Evolutionary conservation across 2,329 filamentous ascomycete genomes (phyloP).

Genomic region (Capronia epimyces): DNA sequence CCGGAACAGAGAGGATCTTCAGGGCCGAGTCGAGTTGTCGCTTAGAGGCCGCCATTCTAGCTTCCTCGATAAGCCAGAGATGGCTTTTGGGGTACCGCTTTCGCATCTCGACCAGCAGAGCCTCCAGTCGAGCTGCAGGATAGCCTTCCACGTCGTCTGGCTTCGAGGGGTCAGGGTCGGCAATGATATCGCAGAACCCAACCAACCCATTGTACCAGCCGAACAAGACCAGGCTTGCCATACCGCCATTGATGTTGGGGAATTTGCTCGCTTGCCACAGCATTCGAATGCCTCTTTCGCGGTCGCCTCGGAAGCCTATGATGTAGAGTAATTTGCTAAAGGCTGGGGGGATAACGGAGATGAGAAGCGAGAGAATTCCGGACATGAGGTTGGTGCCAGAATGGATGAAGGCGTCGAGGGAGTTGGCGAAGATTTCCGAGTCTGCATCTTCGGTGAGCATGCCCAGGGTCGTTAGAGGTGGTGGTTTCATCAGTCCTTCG

Average conservation of each 20-base stretch:
- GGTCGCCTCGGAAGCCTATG: slow-evolving; percentile 85
- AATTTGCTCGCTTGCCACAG: slow-evolving; percentile 87
- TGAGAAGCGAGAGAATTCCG: slow-evolving; percentile 74
- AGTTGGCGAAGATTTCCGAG: slow-evolving; percentile 62
- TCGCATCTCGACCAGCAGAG: slow-evolving; percentile 68
- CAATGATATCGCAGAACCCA: slow-evolving; percentile 81
- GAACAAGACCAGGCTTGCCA: slow-evolving; percentile 70
- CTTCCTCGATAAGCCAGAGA: slow-evolving; percentile 85
- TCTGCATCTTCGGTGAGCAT: slow-evolving; percentile 50
- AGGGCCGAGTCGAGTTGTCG: slow-evolving; percentile 64
- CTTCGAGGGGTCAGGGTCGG: slow-evolving; percentile 44
- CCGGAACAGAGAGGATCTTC: slow-evolving; percentile 53
- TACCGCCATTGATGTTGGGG: slow-evolving; percentile 84
- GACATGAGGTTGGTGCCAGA: slow-evolving; percentile 86
- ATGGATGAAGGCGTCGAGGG: slow-evolving; percentile 81
- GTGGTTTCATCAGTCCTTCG: slow-evolving; percentile 13
- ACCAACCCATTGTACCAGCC: slow-evolving; percentile 85
- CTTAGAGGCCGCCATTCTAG: slow-evolving; percentile 65
- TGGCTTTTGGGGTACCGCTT: slow-evolving; percentile 71
- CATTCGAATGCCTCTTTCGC: slow-evolving; percentile 73
- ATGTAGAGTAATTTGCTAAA: slow-evolving; percentile 83
- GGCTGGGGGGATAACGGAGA: slow-evolving; percentile 88
- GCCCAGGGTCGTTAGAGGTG: slow-evolving; percentile 23
- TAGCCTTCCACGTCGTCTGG: slow-evolving; percentile 62
- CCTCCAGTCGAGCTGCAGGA: slow-evolving; percentile 61